phyloP scores from a whole-genome alignment of 192 early-diverging fungal species.

The Umbelopsis ramanniana region DNA sequence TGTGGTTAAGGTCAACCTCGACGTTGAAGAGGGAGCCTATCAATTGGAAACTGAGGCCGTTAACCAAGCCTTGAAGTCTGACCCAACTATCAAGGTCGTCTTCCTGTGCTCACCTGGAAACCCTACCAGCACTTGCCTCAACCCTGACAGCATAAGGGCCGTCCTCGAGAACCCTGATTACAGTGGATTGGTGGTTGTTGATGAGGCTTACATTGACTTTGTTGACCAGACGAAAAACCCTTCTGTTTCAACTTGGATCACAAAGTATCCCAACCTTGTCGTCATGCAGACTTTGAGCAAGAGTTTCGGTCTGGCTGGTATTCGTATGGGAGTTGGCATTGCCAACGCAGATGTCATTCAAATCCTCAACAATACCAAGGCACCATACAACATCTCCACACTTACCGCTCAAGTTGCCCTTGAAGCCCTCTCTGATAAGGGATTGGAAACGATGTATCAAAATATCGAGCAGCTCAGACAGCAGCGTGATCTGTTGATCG shows the following conservation, averaged over 20 bases:
- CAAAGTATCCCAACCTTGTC: slow-evolving; percentile 89
- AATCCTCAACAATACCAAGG: slow-evolving; percentile 97
- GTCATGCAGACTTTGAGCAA: slow-evolving; percentile 99
- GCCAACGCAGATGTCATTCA: slow-evolving; percentile 78
- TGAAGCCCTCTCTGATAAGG: slow-evolving; percentile 74
- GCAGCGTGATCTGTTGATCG: slow-evolving; percentile 74
- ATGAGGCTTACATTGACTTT: slow-evolving; percentile 99
- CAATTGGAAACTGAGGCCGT: slow-evolving; percentile 70
- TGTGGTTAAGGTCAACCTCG: slow-evolving; percentile 84
- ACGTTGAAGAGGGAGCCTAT: slow-evolving; percentile 72
- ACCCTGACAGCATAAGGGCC: slow-evolving; percentile 64
- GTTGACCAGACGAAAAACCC: slow-evolving; percentile 61
- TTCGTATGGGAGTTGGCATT: slow-evolving; percentile 89
- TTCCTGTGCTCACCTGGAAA: slow-evolving; percentile 99
- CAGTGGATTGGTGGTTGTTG: slow-evolving; percentile 92
- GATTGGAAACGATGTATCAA: slow-evolving; percentile 68
- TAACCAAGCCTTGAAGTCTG: slow-evolving; percentile 54
- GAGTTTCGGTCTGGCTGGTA: slow-evolving; percentile 97
- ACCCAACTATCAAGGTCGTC: slow-evolving; percentile 86
- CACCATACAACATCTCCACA: slow-evolving; percentile 97
- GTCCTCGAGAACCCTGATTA: slow-evolving; percentile 72
- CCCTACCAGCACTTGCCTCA: slow-evolving; percentile 89
- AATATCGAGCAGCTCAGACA: slow-evolving; percentile 60
- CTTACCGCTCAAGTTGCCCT: slow-evolving; percentile 79
- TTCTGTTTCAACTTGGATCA: slow-evolving; percentile 79